A percentile compares a stretch with the other conserved stretches of the same genome.
phyloP scores from a whole-genome alignment of 768 basidiomycete species.

The Hortiboletus campestris region DNA sequence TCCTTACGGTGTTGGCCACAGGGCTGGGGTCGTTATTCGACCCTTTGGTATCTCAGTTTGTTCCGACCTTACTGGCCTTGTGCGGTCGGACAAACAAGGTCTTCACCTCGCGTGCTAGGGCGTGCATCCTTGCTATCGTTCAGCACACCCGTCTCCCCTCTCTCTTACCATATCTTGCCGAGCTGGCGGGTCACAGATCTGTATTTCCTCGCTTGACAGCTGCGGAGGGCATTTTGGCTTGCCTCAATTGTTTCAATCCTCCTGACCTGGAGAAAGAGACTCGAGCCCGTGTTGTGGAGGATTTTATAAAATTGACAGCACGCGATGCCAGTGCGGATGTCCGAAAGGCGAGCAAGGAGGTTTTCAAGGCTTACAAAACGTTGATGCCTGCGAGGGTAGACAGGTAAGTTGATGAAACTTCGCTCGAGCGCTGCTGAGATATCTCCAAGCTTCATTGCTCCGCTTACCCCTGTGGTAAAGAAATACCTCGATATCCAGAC shows the following conservation, averaged over 20 bases:
- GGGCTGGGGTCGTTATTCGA: conserved; percentile 65
- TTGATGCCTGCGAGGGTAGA: conserved; percentile 68
- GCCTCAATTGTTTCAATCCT: conserved; percentile 74
- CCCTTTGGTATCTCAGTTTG: conserved; percentile 58
- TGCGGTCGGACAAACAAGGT: conserved; percentile 81
- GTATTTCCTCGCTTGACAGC: conserved; percentile 57
- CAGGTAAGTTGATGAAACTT: conserved; percentile 41
- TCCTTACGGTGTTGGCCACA: conserved; percentile 52
- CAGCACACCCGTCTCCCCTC: conserved; percentile 65
- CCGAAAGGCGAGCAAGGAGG: conserved; percentile 61
- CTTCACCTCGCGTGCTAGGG: conserved; percentile 61
- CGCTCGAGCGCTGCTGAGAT: conserved; percentile 9
- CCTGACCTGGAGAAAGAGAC: conserved; percentile 73
- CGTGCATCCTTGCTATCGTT: conserved; percentile 58
- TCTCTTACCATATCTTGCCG: conserved; percentile 59
- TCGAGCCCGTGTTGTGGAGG: conserved; percentile 65
- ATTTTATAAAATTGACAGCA: conserved; percentile 61
- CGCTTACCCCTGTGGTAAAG: conserved; percentile 71
- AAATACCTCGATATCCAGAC: conserved; percentile 65
- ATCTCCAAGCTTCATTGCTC: conserved; percentile 59
- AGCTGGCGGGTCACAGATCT: conserved; percentile 65
- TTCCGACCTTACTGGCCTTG: conserved; percentile 65
- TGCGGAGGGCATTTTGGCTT: conserved; percentile 63
- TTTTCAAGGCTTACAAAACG: conserved; percentile 75
- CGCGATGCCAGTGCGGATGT: conserved; percentile 77